These are phyloP conservation scores for Rubus idaeus DNA, from an alignment of 306 rosid genomes.

Conservation along the genomic window DNA sequence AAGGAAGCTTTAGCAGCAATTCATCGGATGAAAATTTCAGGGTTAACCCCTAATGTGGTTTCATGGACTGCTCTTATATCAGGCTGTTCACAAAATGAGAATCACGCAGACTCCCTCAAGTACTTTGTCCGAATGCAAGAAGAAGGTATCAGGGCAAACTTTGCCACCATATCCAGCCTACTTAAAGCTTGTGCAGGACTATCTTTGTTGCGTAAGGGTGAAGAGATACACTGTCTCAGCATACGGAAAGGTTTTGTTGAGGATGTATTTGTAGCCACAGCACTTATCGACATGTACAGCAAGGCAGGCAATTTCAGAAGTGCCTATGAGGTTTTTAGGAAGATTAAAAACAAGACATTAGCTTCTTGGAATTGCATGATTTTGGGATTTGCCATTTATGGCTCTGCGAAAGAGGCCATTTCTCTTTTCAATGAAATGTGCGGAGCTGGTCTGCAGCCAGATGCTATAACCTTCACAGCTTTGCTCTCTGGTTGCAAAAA, in stretches of 20 bases:
- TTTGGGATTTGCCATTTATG: constrained; percentile 62
- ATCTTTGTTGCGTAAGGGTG: constrained; percentile 57
- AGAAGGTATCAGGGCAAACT: constrained; percentile 56
- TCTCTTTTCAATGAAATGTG: constrained; percentile 48
- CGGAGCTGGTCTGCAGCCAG: constrained; percentile 43
- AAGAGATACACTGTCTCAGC: constrained; percentile 56
- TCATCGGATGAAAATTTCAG: constrained; percentile 46
- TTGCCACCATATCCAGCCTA: constrained; percentile 53
- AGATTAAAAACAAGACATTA: constrained; percentile 49
- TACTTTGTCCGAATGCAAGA: constrained; percentile 59
- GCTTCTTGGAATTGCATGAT: constrained; percentile 85
- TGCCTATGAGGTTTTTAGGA: constrained; percentile 49
- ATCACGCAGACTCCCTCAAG: constrained; percentile 39
- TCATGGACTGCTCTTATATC: constrained; percentile 79
- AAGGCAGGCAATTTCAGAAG: constrained; percentile 55
- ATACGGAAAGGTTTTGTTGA: constrained; percentile 38
- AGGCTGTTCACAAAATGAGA: constrained; percentile 57
- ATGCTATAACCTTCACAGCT: constrained; percentile 62
- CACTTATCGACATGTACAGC: constrained; percentile 56
- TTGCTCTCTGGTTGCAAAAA: constrained; percentile 74
- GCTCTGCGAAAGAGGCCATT: constrained; percentile 53
- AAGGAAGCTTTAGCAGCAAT: constrained; percentile 55
- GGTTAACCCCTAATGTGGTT: constrained; percentile 58
- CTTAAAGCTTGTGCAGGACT: constrained; percentile 60
- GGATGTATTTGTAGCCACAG: constrained; percentile 53